Evolutionary conservation across 2,329 filamentous ascomycete species (phyloP).

Genomic region (Penicillium sp.): DNA sequence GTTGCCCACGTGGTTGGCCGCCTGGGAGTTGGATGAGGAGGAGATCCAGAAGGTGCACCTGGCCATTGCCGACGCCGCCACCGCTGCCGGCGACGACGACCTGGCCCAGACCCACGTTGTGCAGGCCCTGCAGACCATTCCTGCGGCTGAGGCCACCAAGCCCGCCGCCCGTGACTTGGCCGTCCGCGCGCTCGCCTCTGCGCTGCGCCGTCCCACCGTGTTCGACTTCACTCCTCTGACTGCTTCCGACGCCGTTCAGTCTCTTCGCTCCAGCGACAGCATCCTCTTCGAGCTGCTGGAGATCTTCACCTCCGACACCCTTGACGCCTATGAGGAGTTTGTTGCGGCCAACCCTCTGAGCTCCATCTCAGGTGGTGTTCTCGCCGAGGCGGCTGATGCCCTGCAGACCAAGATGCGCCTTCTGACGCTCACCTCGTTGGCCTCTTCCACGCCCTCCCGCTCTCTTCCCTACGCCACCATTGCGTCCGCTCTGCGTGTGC

Average conservation of each 20-base stretch:
- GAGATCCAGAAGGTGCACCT: conserved; percentile 80
- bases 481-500: conserved; percentile 75
- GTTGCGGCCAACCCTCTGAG: conserved; percentile 53
- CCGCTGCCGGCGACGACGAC: conserved; percentile 70
- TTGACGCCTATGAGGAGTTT: conserved; percentile 95
- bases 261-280: conserved; percentile 75
- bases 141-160: conserved; percentile 51
- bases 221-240: conserved; percentile 70
- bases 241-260: conserved; percentile 70
- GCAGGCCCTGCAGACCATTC: conserved; percentile 71
- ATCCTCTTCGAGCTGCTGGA: conserved; percentile 88
- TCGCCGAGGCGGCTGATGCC: conserved; percentile 68
- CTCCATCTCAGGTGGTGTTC: conserved; percentile 72
- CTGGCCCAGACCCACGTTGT: conserved; percentile 68
- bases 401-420: conserved; percentile 95
- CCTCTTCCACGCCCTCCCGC: conserved; percentile 73
- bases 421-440: conserved; percentile 83
- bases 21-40: conserved; percentile 77
- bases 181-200: conserved; percentile 59
- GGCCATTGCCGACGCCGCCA: conserved; percentile 72
- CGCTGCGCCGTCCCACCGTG: conserved; percentile 60
- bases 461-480: conserved; percentile 86
- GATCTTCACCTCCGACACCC: conserved; percentile 87
- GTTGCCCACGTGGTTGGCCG: conserved; percentile 71
- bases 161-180: conserved; percentile 54